A percentile compares a stretch with the other conserved stretches of the same genome.
phyloP scores from a whole-genome alignment of 163 green algal genomes.

The Coccomyxa subellipsoidea region DNA sequence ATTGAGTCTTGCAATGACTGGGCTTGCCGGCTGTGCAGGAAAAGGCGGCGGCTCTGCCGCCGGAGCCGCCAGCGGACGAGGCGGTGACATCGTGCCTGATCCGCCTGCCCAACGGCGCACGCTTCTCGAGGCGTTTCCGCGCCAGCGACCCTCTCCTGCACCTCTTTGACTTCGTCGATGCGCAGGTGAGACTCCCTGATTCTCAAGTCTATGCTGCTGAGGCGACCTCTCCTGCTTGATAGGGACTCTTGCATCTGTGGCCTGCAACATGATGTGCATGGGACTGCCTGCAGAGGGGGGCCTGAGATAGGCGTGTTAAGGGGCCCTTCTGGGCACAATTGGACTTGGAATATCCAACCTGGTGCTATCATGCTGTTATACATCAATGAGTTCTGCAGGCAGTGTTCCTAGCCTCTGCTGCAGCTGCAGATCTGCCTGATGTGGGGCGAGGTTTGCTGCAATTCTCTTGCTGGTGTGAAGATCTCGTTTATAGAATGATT shows the following conservation, averaged over 20 bases:
- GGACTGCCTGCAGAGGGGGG: no score
- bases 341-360: no score
- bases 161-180: slow-evolving; percentile 8
- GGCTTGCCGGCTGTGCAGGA: neutral
- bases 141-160: neutral
- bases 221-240: neutral
- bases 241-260: neutral
- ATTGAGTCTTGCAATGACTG: neutral
- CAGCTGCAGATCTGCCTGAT: no score
- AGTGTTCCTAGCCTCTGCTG: no score
- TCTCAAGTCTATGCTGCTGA: neutral
- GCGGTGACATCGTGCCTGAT: slow-evolving; percentile 9
- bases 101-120: slow-evolving; percentile 6
- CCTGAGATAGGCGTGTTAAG: no score
- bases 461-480: no score
- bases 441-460: no score
- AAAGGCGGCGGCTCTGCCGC: neutral
- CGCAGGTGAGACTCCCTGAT: neutral
- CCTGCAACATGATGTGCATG: no score
- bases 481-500: no score
- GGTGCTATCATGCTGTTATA: no score
- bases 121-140: neutral
- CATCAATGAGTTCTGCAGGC: no score
- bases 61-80: neutral
- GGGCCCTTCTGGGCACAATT: no score